Base-by-base conservation (phyloP, 148 eudicot species). In the Cornus florida region DNA sequence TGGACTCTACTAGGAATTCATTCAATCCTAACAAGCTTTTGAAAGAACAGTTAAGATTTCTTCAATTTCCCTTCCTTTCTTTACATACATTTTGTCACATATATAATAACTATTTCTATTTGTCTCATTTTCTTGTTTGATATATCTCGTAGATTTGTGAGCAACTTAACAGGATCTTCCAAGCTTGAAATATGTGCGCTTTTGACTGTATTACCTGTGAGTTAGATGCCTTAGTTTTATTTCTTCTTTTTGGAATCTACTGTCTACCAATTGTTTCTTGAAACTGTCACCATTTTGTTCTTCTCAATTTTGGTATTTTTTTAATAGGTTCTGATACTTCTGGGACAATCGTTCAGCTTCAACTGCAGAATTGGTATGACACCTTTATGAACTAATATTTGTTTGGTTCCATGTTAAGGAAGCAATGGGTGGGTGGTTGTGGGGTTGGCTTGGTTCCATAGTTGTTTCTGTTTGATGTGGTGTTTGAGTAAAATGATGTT, bases 151-250 rank as follows among this genome's bases (percentile, higher is more conserved):
- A 96, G 98, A 83, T 96, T 95, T 62, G 98, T 97, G 43, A 97
- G 98, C 92, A 97, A 97, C 80, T 89, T 97, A 78, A 85, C 89
- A 0, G 98, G 99, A 81, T 94, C 97, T 66, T 97, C 97, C 16
- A 84, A 88, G 86, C 84, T 86, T 73, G 98, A 97, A 72, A 82
- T 97, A 35, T 86, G 87, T 81, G 81, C 84, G 16, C 86, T 97
- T 43, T 66, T 88, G 22, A 76, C 87, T 46, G 75, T 83, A 8
- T 68, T 92, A 56, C 86, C 94, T 48, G 99, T 96, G 62, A 77
- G 86, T 85, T 71, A 22, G 9, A 67, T 57, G 33, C 10, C 67
- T 22, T 69, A 75, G 23, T 32, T 68, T 50, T 28, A 33, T 71
- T 24, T 19, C 19, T 72, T 69, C 33, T 73, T 66, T 46, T 17